Base-by-base conservation (phyloP, 2,329 filamentous ascomycete genomes). In the Triangularia verruculosa region DNA sequence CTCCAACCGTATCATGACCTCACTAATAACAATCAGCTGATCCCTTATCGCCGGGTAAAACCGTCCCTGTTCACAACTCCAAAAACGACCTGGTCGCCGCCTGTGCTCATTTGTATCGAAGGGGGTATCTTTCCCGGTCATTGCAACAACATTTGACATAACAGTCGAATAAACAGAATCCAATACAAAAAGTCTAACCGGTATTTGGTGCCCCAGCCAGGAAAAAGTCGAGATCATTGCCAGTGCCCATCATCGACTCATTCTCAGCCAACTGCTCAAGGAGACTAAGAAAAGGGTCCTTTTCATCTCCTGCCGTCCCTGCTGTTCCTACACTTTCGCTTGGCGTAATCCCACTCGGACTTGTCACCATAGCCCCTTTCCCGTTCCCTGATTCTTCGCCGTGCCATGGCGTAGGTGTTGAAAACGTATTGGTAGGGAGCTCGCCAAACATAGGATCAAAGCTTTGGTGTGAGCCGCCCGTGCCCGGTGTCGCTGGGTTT, bases 221-320 rank as follows among this genome's bases (percentile, higher is more conserved):
- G 72, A 93, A 93, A 76, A 92, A 93, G 74, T 94, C 91, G 70
- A 95, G 78, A 72, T 94, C 91, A 68, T 84, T 89, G 12, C 89
- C 89, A 9, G 87, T 85, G 0, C 88, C 90, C 59, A 85, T 80
- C 51, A 82, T 81, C 60, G 90, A 84, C 75, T 94, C 91, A 70
- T 92, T 93, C 75, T 95, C 91, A 0, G 91, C 91, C 64, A 95
- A 80, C 76, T 95, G 91, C 74, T 95, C 91, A 34, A 95, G 78
- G 51, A 95, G 77, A 66, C 86, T 90, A 47, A 95, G 76, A 72
- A 96, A 95, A 0, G 91, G 91, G 72, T 95, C 92, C 70, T 91
- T 93, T 68, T 94, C 91, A 20, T 88, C 83, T 2, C 78, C 80
- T 2, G 78, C 73, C 0, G 75, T 79, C 1, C 64, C 66, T 11